Base-by-base conservation (phyloP, 176 grass and related monocot genomes). In the Puccinellia tenuiflora region DNA sequence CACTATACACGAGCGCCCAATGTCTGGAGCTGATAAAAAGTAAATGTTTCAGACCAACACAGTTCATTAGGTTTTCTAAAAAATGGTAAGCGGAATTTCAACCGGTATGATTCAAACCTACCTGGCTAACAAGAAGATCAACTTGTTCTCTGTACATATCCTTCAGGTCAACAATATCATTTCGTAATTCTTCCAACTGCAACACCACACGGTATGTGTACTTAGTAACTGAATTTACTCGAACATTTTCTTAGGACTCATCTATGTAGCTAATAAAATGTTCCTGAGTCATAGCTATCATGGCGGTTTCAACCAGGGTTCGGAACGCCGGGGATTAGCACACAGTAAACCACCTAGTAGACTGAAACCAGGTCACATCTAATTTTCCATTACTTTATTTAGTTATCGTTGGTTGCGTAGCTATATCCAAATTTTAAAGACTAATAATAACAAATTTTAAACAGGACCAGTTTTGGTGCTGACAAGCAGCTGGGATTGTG, bases 111-210 rank as follows among this genome's bases (percentile, higher is more conserved):
- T 83, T 76, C 85, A 84, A 91, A 97, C 97, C 97, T 92, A 97
- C 97, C 97, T 92, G 94, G 90, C 94, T 99, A 81, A 99, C 97
- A 72, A 99, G 97, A 81, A 99, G 91, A 96, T 96, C 93, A 35
- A 99, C 97, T 94, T 99, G 97, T 77, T 99, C 97, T 84, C 91
- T 85, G 79, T 99, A 99, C 97, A 99, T 99, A 65, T 99, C 97
- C 85, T 99, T 99, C 25, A 99, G 83, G 88, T 99, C 97, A 76
- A 99, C 84, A 59, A 99, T 96, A 80, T 99, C 97, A 59, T 94
- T 94, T 64, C 93, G 86, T 56, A 99, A 79, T 70, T 99, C 97
- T 82, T 99, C 97, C 89, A 99, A 85, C 97, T 99, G 80, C 60
- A 94, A 79, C 82, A 84, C 50, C 79, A 30, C 73, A 54, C 9